Percentiles rank a stretch among this genome's conserved stretches.
phyloP scores from a whole-genome alignment of 257 asterid species.

The Anisodus tanguticus region DNA sequence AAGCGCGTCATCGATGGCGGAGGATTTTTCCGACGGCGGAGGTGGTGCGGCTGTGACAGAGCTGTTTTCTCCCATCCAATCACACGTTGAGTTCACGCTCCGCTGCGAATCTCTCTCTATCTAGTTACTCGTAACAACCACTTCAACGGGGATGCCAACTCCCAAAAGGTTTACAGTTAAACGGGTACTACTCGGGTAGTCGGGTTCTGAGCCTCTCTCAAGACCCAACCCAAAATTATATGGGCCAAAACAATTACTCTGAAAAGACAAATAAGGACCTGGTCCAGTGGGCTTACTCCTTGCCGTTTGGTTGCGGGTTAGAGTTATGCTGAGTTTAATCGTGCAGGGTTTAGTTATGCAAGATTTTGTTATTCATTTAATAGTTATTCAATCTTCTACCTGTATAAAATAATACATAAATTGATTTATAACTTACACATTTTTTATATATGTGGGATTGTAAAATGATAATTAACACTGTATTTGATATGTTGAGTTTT shows the following conservation, averaged over 20 bases:
- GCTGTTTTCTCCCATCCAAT: slow-evolving; percentile 70
- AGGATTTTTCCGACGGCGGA: slow-evolving; percentile 25
- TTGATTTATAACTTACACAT: too few relatives aligned
- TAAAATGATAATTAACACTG: too few relatives aligned
- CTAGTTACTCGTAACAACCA: not conserved
- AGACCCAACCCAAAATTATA: not conserved
- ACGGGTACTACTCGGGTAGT: slow-evolving; percentile 2
- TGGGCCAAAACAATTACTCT: not conserved
- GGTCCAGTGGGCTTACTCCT: not conserved
- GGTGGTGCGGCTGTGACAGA: slow-evolving; percentile 41
- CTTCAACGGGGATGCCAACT: not conserved
- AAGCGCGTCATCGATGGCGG: slow-evolving; percentile 70
- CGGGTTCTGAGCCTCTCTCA: not conserved
- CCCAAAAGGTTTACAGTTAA: not conserved
- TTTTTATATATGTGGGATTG: too few relatives aligned
- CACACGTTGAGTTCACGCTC: slow-evolving; percentile 18
- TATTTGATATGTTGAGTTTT: too few relatives aligned
- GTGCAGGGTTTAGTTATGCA: too few relatives aligned
- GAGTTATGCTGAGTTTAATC: too few relatives aligned
- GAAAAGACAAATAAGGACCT: not conserved
- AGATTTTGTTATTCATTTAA: too few relatives aligned
- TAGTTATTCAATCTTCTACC: too few relatives aligned
- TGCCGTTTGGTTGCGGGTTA: not conserved
- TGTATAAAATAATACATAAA: too few relatives aligned
- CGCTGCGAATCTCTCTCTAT: not conserved